A percentile compares a stretch with the other conserved stretches of the same genome.
Conservation (phyloP, 305 asterid genomes). For the Ajuga reptans region DNA sequence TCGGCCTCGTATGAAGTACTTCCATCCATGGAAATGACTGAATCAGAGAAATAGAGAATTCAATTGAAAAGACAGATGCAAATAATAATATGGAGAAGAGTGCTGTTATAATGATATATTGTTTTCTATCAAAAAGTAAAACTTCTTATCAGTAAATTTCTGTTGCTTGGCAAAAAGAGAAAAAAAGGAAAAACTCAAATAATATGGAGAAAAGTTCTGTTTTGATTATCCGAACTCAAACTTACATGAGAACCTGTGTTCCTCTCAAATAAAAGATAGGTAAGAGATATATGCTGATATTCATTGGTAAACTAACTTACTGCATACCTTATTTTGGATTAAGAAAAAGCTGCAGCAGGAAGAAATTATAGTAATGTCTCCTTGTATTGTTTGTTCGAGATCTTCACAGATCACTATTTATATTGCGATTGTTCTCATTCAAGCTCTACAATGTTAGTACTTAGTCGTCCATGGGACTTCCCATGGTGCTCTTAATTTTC, state of each 20-base stretch:
- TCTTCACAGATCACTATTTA: neutral
- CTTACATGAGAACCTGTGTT: neutral
- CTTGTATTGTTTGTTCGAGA: neutral
- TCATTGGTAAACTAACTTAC: neutral
- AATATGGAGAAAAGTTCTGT: neutral
- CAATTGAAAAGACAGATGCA: neutral
- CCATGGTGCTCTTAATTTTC: neutral
- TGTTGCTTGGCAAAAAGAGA: no score
- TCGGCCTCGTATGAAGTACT: neutral
- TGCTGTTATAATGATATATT: neutral
- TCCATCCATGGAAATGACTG: neutral
- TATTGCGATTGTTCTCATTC: neutral
- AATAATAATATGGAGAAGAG: neutral
- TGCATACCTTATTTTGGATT: neutral
- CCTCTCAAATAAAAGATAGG: neutral
- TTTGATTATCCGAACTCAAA: neutral
- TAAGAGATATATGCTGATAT: neutral
- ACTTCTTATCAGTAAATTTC: no score
- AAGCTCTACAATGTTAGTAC: conserved; percentile 2
- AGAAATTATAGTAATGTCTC: neutral
- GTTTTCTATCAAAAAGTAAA: no score
- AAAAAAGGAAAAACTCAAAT: neutral
- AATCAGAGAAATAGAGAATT: neutral
- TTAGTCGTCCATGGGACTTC: conserved; percentile 3
- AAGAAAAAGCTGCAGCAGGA: neutral